phyloP scores from a whole-genome alignment of 2,329 filamentous ascomycete genomes.

The Dothistroma septosporum region DNA sequence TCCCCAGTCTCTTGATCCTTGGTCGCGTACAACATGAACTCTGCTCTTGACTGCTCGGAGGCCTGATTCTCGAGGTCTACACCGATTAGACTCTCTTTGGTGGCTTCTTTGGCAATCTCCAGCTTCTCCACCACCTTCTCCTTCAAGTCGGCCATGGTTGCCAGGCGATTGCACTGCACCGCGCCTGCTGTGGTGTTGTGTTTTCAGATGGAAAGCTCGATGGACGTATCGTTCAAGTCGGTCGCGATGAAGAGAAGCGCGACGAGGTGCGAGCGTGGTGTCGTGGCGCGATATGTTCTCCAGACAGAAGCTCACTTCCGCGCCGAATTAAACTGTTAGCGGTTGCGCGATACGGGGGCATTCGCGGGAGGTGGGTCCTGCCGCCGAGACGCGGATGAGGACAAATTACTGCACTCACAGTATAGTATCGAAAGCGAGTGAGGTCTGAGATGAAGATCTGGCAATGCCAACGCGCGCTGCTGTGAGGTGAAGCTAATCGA shows the following conservation, averaged over 20 bases:
- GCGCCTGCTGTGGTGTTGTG: slow-evolving; percentile 7
- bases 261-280: neutral
- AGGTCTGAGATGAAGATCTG: neutral
- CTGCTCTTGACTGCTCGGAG: slow-evolving; percentile 69
- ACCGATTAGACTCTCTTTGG: slow-evolving; percentile 58
- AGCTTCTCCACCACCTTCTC: slow-evolving; percentile 54
- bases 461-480: too few species aligned
- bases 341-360: neutral
- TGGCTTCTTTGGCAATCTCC: slow-evolving; percentile 20
- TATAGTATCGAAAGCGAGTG: neutral
- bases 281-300: neutral
- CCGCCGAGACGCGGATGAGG: neutral
- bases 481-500: too few species aligned
- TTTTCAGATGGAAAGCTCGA: neutral
- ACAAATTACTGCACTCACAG: neutral
- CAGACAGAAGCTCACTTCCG: neutral
- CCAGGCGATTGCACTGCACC: slow-evolving; percentile 31
- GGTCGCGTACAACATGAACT: slow-evolving; percentile 71
- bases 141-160: slow-evolving; percentile 26
- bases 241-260: neutral
- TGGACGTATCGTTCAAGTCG: neutral
- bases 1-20: slow-evolving; percentile 74
- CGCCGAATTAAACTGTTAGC: neutral
- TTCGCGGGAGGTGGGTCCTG: neutral
- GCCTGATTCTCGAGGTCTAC: slow-evolving; percentile 47